Conservation (phyloP, 495 filamentous ascomycete species). For the Rhizodiscina lignyota region DNA sequence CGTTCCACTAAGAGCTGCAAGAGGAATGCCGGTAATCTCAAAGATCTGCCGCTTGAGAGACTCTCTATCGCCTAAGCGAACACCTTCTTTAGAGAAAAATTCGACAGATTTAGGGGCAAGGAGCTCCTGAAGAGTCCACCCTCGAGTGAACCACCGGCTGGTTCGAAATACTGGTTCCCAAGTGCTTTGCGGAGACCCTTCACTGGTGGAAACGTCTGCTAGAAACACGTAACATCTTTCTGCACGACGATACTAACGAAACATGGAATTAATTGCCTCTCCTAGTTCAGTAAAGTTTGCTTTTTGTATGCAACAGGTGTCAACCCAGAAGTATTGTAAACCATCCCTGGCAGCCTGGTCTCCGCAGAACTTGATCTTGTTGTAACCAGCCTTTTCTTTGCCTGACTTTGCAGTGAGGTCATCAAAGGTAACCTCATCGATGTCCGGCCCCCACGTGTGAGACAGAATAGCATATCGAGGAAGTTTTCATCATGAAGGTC, state of each 20-base stretch:
- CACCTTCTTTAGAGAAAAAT: constrained; percentile 9
- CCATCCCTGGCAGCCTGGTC: too few relatives aligned
- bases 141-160: constrained; percentile 6
- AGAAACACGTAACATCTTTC: constrained; percentile 4
- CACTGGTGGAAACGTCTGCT: constrained; percentile 5
- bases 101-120: constrained; percentile 7
- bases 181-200: background rate
- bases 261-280: too few relatives aligned
- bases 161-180: constrained; percentile 5
- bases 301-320: too few relatives aligned
- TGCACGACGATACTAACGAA: constrained; percentile 2
- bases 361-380: too few relatives aligned
- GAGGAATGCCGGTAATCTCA: constrained; percentile 11
- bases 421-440: too few relatives aligned
- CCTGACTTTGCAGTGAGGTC: too few relatives aligned
- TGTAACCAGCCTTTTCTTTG: too few relatives aligned
- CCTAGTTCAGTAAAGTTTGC: too few relatives aligned
- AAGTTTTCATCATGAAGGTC: background rate
- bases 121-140: constrained; percentile 7
- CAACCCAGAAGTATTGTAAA: too few relatives aligned
- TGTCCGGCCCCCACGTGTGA: constrained; percentile 8
- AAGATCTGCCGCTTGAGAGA: constrained; percentile 7
- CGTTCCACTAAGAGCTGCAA: constrained; percentile 11
- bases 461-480: constrained; percentile 11
- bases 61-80: constrained; percentile 8